Evolutionary conservation across 2,329 filamentous ascomycete species (phyloP).

Genomic region (Didymella pomorum): DNA sequence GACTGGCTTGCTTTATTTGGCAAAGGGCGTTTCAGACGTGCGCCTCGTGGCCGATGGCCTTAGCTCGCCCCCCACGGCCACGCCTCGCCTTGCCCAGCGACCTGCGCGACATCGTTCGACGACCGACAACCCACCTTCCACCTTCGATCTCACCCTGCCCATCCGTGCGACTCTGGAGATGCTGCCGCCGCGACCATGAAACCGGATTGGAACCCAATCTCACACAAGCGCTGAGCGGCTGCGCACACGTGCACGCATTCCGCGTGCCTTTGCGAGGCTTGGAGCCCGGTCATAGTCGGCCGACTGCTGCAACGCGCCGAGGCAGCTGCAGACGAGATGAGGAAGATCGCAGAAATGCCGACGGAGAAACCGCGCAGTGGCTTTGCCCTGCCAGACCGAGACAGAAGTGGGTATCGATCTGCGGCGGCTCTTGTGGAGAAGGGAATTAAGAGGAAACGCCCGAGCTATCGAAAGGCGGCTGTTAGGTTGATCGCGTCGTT

Average conservation of each 20-base stretch:
- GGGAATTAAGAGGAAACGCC: slow-evolving; percentile 38
- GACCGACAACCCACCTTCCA: slow-evolving; percentile 23
- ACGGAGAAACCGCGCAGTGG: slow-evolving; percentile 39
- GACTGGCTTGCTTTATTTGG: slow-evolving; percentile 12
- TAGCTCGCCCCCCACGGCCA: slow-evolving; percentile 10
- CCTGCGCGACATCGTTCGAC: slow-evolving; percentile 15
- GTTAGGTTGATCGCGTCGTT: slow-evolving; percentile 46
- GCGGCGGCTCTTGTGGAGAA: slow-evolving; percentile 25
- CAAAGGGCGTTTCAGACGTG: slow-evolving; percentile 17
- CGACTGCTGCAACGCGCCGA: slow-evolving; percentile 13
- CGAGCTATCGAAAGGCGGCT: slow-evolving; percentile 44
- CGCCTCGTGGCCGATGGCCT: slow-evolving; percentile 16
- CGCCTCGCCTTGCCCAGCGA: slow-evolving; percentile 18
- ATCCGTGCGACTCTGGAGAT: slow-evolving; percentile 17
- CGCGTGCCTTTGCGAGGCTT: slow-evolving; percentile 6
- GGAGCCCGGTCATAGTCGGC: slow-evolving; percentile 19
- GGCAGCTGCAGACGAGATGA: slow-evolving; percentile 16
- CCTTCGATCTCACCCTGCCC: slow-evolving; percentile 12
- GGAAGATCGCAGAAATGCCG: slow-evolving; percentile 22
- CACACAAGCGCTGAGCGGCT: slow-evolving; percentile 23
- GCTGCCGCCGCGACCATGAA: slow-evolving; percentile 20
- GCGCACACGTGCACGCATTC: slow-evolving; percentile 7
- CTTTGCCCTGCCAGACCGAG: slow-evolving; percentile 29
- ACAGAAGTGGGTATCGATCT: slow-evolving; percentile 25
- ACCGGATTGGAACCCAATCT: slow-evolving; percentile 9